Evolutionary conservation across 352 stramenopile species (phyloP), one percentile per base, ranked within the genome.

Genomic region (Phytophthora syringae): DNA sequence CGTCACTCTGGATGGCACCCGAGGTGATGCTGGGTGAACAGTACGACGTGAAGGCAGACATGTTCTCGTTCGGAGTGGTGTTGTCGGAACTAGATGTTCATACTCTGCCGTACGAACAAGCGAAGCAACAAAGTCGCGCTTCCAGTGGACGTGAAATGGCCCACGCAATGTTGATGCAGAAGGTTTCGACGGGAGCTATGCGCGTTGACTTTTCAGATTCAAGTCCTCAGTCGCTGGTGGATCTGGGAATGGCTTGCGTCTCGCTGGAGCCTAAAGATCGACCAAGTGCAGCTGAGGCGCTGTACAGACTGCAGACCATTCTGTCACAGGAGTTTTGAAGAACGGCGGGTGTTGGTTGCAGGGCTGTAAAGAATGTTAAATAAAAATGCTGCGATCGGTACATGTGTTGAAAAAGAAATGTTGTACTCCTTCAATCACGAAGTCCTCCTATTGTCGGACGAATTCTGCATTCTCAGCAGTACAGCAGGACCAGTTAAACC

Each of bases 1-100:
- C 54, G 7, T 53, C 40, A 1, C 37, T 64, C 16, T 70, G 62
- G 62, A 70, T 70, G 39, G 62, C 61, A 1, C 52, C 61, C 0
- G 62, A 70, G 25, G 62, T 70, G 20, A 64, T 70, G 53, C 22
- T 67, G 22, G 57, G 63, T 5, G 55, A 58, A 21, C 27, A 28
- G 27, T 72, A 67, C 40, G 42, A 62, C 40, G 40, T 22, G 18
- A 72, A 67, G 25, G 56, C 55, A n/a, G 63, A 72, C 47, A 72
- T 72, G 10, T 67, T 63, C 20, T 72, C 63, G 18, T 72, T 72
- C 27, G 63, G 72, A 12, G 47, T 82, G 13, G 22, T 82, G 12
- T 20, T 82, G 48, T 55, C 44, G 21, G 74, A 82, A 42, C 16
- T 82, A 42, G 74, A 82, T 37, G 67, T 67, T 13, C 77, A 72